phyloP scores from a whole-genome alignment of 306 rosid genomes.

The Fragaria vesca region DNA sequence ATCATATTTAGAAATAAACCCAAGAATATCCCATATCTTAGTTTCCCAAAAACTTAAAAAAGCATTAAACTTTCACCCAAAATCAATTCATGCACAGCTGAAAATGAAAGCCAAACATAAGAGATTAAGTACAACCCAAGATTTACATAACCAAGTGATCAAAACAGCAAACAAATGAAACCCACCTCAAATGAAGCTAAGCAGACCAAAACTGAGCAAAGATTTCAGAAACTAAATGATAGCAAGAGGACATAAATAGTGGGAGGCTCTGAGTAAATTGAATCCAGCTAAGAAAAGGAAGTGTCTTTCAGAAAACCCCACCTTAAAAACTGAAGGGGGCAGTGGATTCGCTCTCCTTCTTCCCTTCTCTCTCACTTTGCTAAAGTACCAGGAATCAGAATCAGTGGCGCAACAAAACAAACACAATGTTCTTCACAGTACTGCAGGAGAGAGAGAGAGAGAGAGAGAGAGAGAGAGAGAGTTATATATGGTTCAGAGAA shows the following conservation, averaged over 20 bases:
- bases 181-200: constrained; percentile 22
- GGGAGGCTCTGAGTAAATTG: background rate
- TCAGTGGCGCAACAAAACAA: constrained; percentile 22
- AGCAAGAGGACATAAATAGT: background rate
- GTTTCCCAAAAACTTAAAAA: background rate
- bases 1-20: background rate
- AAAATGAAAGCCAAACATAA: constrained; percentile 8
- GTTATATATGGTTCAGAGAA: constrained; percentile 27
- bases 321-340: constrained; percentile 3
- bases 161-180: constrained; percentile 1
- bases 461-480: background rate
- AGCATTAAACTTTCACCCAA: background rate
- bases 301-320: constrained; percentile 12
- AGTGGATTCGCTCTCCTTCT: constrained; percentile 3
- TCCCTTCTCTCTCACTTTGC: background rate
- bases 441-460: background rate
- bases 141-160: background rate
- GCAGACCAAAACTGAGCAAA: constrained; percentile 9
- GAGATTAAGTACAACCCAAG: background rate
- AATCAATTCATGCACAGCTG: background rate
- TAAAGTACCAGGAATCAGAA: constrained; percentile 27
- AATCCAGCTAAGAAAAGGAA: background rate
- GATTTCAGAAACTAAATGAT: background rate
- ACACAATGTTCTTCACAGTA: constrained; percentile 23
- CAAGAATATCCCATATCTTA: background rate